A percentile compares a stretch with the other conserved stretches of the same genome.
Conservation (phyloP, 2,329 filamentous ascomycete genomes). For the Penicillium frequentans region DNA sequence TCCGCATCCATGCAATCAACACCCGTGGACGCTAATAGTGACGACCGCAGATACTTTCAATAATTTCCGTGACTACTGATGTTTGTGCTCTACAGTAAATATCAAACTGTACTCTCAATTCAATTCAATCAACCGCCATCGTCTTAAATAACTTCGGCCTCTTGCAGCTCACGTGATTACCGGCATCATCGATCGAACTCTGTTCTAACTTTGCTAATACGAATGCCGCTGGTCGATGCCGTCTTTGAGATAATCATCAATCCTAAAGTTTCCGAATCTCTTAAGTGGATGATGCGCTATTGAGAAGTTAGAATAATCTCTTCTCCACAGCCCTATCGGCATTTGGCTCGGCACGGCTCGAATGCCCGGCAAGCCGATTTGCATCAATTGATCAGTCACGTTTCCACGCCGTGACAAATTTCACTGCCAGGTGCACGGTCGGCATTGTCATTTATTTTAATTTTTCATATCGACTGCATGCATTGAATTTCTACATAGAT, state of each 20-base stretch:
- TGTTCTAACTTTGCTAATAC: not conserved
- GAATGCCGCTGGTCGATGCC: not conserved
- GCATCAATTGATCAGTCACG: constrained; percentile 6
- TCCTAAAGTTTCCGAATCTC: not conserved
- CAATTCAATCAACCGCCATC: no score
- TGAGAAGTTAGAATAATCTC: not conserved
- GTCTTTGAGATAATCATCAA: not conserved
- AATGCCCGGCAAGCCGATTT: constrained; percentile 25
- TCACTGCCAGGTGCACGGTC: not conserved
- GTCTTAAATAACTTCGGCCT: no score
- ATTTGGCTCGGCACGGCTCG: constrained; percentile 25
- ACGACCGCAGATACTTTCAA: not conserved
- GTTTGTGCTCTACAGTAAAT: no score
- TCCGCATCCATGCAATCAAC: not conserved
- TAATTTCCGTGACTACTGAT: no score
- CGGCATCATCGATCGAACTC: not conserved
- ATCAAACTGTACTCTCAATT: no score
- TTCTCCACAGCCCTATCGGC: constrained; percentile 14
- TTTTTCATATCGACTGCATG: not conserved
- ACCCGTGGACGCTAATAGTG: not conserved
- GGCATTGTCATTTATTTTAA: not conserved
- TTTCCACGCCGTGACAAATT: not conserved
- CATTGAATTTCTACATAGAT: not conserved
- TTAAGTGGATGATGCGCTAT: not conserved
- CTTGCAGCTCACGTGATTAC: not conserved